phyloP scores from a whole-genome alignment of 1,139 yeast species.

The Geotrichum citri-aurantii region DNA sequence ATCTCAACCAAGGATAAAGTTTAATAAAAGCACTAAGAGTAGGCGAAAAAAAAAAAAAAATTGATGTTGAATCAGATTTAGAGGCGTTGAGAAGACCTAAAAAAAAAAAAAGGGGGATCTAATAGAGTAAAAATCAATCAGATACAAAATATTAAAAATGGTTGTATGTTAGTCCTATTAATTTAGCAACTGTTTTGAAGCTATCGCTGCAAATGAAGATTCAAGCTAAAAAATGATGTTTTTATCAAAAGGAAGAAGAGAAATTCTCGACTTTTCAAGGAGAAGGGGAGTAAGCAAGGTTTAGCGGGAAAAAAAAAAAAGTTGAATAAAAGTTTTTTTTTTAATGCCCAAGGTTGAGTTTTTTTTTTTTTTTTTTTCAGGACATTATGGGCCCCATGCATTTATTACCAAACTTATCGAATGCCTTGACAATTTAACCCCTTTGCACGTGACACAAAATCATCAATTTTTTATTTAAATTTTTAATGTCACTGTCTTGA shows the following conservation, averaged over 20 bases:
- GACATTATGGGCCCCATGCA: too few relatives aligned
- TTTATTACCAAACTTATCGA: too few relatives aligned
- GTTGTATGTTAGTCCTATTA: neutral
- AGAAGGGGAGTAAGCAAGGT: neutral
- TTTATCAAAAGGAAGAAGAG: neutral
- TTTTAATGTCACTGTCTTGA: neutral
- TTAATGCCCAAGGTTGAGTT: neutral
- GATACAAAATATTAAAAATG: neutral
- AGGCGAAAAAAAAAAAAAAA: neutral
- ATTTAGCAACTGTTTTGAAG: neutral
- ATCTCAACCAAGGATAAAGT: neutral
- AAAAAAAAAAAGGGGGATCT: neutral
- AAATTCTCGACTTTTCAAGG: neutral
- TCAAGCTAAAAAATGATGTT: neutral
- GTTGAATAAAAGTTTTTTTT: neutral
- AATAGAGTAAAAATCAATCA: neutral
- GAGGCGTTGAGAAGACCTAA: neutral
- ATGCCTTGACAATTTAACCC: neutral
- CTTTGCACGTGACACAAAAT: neutral
- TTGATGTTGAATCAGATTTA: neutral
- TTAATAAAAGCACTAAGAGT: neutral
- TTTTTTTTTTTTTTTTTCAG: neutral
- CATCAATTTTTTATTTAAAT: too few relatives aligned
- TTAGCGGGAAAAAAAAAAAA: neutral
- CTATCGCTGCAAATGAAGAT: neutral